Evolutionary conservation across 495 filamentous ascomycete genomes (phyloP).

Genomic region (Penicillium canescens): DNA sequence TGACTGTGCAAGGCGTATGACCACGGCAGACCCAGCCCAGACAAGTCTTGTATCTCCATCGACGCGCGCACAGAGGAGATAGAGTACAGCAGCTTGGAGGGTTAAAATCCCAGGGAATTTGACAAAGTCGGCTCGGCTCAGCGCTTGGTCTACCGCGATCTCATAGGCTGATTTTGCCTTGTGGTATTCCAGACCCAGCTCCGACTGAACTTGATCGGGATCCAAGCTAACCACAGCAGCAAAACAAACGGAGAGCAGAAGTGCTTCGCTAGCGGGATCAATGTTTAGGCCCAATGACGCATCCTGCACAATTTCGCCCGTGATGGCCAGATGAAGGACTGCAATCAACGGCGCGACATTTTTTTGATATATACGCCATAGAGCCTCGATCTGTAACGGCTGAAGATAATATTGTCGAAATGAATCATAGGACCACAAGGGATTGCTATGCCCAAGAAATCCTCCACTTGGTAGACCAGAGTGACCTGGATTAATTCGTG

Average conservation of each 20-base stretch:
- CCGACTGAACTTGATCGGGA: neutral
- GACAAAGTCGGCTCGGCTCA: neutral
- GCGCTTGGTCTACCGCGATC: neutral
- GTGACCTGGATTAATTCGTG: too few relatives aligned
- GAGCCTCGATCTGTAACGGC: neutral
- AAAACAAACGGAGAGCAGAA: neutral
- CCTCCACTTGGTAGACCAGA: too few relatives aligned
- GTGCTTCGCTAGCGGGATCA: neutral
- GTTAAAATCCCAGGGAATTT: neutral
- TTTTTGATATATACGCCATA: neutral
- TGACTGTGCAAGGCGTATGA: neutral
- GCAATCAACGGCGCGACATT: neutral
- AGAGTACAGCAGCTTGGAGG: neutral
- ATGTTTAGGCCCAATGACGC: neutral
- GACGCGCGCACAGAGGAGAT: neutral
- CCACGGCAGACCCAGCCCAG: neutral
- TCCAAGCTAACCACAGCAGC: neutral
- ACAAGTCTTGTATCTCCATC: neutral
- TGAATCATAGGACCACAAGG: too few relatives aligned
- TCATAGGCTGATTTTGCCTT: neutral
- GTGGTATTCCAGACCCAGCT: neutral
- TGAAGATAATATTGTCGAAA: neutral
- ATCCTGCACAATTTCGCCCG: neutral
- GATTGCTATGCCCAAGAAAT: too few relatives aligned
- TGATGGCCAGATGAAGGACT: neutral